These are phyloP conservation scores for Stropharia rugosoannulata DNA, from an alignment of 768 basidiomycete genomes.

Conservation along the genomic window DNA sequence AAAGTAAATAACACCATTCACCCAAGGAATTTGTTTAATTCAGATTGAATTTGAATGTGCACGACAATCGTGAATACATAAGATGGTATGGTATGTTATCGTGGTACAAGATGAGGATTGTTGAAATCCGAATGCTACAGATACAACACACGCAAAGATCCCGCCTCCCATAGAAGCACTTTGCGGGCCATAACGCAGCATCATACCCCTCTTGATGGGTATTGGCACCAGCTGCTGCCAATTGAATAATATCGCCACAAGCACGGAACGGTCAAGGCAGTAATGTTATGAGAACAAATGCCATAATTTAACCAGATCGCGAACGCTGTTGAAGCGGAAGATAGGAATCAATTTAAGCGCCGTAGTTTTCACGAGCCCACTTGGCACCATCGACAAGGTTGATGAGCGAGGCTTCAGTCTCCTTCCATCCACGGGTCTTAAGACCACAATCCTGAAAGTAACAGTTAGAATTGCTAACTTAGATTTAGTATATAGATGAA, in stretches of 20 bases:
- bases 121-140: slow-evolving; percentile 73
- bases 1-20: too few species aligned
- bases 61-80: slow-evolving; percentile 5
- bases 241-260: slow-evolving; percentile 34
- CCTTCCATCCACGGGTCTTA: slow-evolving; percentile 98
- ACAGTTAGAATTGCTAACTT: background rate
- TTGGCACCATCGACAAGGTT: slow-evolving; percentile 92
- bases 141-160: slow-evolving; percentile 38
- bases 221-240: slow-evolving; percentile 17
- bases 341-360: slow-evolving; percentile 49
- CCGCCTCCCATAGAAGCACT: slow-evolving; percentile 37
- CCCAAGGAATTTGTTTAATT: background rate
- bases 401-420: slow-evolving; percentile 86
- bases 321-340: slow-evolving; percentile 93
- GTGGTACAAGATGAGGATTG: slow-evolving; percentile 52
- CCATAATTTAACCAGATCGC: slow-evolving; percentile 62
- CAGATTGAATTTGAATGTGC: background rate
- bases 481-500: background rate
- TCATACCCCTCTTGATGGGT: slow-evolving; percentile 27
- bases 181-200: slow-evolving; percentile 35
- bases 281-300: slow-evolving; percentile 21
- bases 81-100: slow-evolving; percentile 7
- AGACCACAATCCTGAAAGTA: slow-evolving; percentile 81
- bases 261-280: slow-evolving; percentile 55
- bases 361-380: slow-evolving; percentile 84